Evolutionary conservation across 2,329 filamentous ascomycete genomes (phyloP), one percentile per base, ranked within the genome.

Genomic region (Blastomyces silverae): DNA sequence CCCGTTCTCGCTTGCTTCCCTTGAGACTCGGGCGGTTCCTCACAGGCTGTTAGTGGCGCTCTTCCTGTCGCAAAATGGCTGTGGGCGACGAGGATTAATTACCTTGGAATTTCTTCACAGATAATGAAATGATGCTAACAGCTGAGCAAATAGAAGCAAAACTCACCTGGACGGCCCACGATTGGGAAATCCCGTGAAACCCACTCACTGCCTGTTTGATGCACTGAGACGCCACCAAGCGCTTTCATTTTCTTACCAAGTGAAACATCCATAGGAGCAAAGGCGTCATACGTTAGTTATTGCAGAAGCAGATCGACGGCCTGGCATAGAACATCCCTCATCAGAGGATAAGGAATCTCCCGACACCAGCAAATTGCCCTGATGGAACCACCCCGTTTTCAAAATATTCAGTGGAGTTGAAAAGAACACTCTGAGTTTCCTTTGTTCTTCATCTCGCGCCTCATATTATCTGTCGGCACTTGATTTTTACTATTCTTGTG

Each of bases 21-120:
- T 3, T 48, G 20, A 22, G 20, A 10, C 46, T 48, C 7, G 46
- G 46, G 20, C 20, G 22, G 46, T 50, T 11, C n/a, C n/a, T 50
- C 46, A 25, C 8, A n/a, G 46, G 46, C n/a, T 22, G n/a, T n/a
- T 3, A 48, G 8, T n/a, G 28, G 28, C 28, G 22, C 46, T 25
- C 64, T 66, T 59, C 56, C 46, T n/a, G 46, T 66, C 39, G 58
- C 64, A 13, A 64, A 52, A 46, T 44, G 64, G 42, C 20, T 66
- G n/a, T 37, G 62, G 34, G 8, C 3, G 34, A 6, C 7, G 34
- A 37, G 46, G n/a, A 10, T 50, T 22, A 22, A 10, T 50, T 22
- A 22, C 10, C 8, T n/a, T 22, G 46, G n/a, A n/a, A 50, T 50
- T 50, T 22, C 20, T 50, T 50, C 46, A 22, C 10, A 3, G 46